phyloP scores from a whole-genome alignment of 1,139 yeast species.

The Fermentozyma sake region DNA sequence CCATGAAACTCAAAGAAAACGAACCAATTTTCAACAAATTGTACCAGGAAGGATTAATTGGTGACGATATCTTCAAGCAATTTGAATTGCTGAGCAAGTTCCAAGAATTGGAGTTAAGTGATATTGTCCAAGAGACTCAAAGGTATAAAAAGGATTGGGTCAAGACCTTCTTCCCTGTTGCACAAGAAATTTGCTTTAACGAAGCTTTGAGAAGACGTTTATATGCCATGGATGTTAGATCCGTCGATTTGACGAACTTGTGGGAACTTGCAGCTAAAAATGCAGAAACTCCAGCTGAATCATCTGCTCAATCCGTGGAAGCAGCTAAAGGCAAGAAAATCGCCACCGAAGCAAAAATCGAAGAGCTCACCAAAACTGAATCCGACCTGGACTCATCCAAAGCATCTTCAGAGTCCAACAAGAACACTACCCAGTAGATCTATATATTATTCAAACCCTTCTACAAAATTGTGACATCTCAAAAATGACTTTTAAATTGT shows the following conservation, averaged over 20 bases:
- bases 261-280: constrained; percentile 48
- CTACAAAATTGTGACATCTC: too few relatives aligned
- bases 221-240: constrained; percentile 55
- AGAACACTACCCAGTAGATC: too few relatives aligned
- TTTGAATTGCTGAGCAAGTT: constrained; percentile 73
- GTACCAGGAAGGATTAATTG: constrained; percentile 85
- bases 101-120: constrained; percentile 76
- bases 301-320: constrained; percentile 2
- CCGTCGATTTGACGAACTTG: constrained; percentile 40
- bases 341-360: too few relatives aligned
- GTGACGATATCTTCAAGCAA: constrained; percentile 82
- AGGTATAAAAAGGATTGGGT: constrained; percentile 75
- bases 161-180: constrained; percentile 66
- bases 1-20: constrained; percentile 67
- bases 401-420: too few relatives aligned
- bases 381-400: too few relatives aligned
- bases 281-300: constrained; percentile 1
- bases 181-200: constrained; percentile 87
- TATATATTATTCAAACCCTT: too few relatives aligned
- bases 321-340: constrained; percentile 2
- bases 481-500: too few relatives aligned
- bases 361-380: too few relatives aligned
- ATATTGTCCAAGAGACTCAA: constrained; percentile 76
- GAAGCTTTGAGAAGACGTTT: constrained; percentile 85
- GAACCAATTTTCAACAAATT: constrained; percentile 64